Percentiles rank a stretch among this genome's conserved stretches.
phyloP scores from a whole-genome alignment of 768 basidiomycete genomes.

The Coprinellus micaceus region DNA sequence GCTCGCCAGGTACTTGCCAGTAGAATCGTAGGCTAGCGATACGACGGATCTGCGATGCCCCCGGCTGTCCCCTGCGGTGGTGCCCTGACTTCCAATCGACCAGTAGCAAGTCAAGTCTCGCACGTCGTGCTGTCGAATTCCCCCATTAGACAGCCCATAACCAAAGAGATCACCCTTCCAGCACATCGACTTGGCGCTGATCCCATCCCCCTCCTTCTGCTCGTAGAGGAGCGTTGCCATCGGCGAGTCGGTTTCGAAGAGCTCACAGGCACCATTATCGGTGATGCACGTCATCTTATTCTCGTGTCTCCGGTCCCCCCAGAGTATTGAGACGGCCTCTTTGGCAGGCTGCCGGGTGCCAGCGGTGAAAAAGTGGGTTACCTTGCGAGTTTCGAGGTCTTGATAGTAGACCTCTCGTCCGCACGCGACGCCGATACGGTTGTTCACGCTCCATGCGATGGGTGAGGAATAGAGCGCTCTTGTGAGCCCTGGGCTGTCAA shows the following conservation, averaged over 20 bases:
- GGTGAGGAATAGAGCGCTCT: constrained; percentile 52
- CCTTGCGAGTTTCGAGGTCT: constrained; percentile 51
- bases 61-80: constrained; percentile 13
- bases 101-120: constrained; percentile 28
- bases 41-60: constrained; percentile 42
- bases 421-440: constrained; percentile 63
- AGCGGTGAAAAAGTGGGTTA: constrained; percentile 40
- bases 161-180: constrained; percentile 63
- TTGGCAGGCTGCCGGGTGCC: constrained; percentile 23
- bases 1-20: constrained; percentile 75
- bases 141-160: constrained; percentile 60
- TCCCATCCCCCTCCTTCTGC: constrained; percentile 9
- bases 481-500: constrained; percentile 65
- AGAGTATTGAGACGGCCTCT: constrained; percentile 40
- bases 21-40: constrained; percentile 71
- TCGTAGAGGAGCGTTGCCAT: not conserved
- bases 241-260: constrained; percentile 40
- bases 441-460: constrained; percentile 57
- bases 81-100: constrained; percentile 36
- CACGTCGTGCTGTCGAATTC: constrained; percentile 64
- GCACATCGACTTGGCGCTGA: constrained; percentile 29
- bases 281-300: constrained; percentile 50
- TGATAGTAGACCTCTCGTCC: constrained; percentile 58
- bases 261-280: constrained; percentile 44
- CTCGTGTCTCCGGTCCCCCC: constrained; percentile 42